A percentile compares a stretch with the other conserved stretches of the same genome.
Evolutionary conservation across 352 stramenopile genomes (phyloP).

Genomic region (Globisporangium nagaii): DNA sequence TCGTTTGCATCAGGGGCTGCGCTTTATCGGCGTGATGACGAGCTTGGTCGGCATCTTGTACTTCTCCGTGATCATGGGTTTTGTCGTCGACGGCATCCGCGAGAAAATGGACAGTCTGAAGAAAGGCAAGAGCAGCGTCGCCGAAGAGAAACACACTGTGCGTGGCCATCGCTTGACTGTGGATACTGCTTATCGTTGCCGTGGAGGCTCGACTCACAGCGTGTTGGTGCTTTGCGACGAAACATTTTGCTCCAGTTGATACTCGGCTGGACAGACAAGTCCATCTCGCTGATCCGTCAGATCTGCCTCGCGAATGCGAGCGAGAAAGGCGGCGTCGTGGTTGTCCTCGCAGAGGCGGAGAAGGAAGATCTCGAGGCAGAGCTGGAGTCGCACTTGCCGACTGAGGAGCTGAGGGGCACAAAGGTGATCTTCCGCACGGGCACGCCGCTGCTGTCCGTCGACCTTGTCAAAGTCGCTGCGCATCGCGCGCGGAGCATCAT

Average conservation of each 20-base stretch:
- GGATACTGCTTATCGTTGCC: too few relatives aligned
- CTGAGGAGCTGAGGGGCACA: constrained; percentile 60
- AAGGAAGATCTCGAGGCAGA: constrained; percentile 79
- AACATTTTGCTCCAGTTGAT: constrained; percentile 52
- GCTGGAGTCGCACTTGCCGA: constrained; percentile 49
- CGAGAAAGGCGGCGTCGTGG: constrained; percentile 74
- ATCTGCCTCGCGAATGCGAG: constrained; percentile 85
- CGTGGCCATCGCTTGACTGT: too few relatives aligned
- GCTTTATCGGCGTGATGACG: constrained; percentile 51
- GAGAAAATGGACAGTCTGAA: constrained; percentile 87
- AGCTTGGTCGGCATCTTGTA: constrained; percentile 74
- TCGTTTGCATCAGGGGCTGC: constrained; percentile 32
- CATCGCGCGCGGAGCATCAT: constrained; percentile 76
- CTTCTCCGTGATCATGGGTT: constrained; percentile 88
- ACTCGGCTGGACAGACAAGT: constrained; percentile 86
- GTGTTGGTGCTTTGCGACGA: neutral
- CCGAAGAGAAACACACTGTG: constrained; percentile 78
- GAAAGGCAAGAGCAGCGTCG: constrained; percentile 79
- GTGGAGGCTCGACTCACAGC: neutral
- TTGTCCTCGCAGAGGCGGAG: constrained; percentile 67
- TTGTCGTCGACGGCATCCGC: constrained; percentile 83
- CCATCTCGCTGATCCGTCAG: constrained; percentile 78
- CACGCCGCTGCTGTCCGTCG: constrained; percentile 71
- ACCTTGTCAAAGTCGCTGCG: constrained; percentile 77
- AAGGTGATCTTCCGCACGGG: constrained; percentile 79